phyloP scores from a whole-genome alignment of 495 filamentous ascomycete genomes.

The Friedmanniomyces endolithicus region DNA sequence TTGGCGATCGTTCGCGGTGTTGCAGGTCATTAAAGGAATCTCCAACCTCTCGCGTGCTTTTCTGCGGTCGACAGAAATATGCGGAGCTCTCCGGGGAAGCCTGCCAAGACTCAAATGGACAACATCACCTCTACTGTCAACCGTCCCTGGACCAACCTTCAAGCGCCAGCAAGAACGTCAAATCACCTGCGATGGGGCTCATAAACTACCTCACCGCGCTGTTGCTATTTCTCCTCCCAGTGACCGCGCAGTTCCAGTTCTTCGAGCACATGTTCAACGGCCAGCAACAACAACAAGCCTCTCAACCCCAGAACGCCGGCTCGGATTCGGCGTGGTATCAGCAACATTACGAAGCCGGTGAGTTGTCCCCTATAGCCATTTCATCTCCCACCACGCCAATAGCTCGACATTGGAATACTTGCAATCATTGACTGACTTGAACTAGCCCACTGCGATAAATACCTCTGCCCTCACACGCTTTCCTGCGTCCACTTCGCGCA shows the following conservation, averaged over 20 bases:
- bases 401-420: not conserved
- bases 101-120: constrained; percentile 7
- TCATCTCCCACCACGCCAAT: not conserved
- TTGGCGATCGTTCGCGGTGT: constrained; percentile 18
- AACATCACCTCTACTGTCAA: constrained; percentile 1
- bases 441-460: constrained; percentile 66
- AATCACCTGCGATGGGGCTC: constrained; percentile 10
- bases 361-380: constrained; percentile 14
- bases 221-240: constrained; percentile 38
- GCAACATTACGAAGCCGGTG: constrained; percentile 53
- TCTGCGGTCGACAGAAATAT: not conserved
- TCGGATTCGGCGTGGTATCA: constrained; percentile 71
- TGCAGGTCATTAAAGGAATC: not conserved
- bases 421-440: too few species aligned
- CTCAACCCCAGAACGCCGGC: constrained; percentile 58
- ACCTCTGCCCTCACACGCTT: constrained; percentile 81
- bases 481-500: constrained; percentile 87
- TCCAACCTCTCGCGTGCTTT: too few species aligned
- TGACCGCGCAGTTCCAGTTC: constrained; percentile 58
- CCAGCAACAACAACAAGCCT: constrained; percentile 49
- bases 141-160: too few species aligned
- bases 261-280: constrained; percentile 69
- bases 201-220: constrained; percentile 25
- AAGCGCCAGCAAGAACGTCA: not conserved
- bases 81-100: constrained; percentile 1